Evolutionary conservation across 257 asterid genomes (phyloP).

Genomic region (Capsicum baccatum): DNA sequence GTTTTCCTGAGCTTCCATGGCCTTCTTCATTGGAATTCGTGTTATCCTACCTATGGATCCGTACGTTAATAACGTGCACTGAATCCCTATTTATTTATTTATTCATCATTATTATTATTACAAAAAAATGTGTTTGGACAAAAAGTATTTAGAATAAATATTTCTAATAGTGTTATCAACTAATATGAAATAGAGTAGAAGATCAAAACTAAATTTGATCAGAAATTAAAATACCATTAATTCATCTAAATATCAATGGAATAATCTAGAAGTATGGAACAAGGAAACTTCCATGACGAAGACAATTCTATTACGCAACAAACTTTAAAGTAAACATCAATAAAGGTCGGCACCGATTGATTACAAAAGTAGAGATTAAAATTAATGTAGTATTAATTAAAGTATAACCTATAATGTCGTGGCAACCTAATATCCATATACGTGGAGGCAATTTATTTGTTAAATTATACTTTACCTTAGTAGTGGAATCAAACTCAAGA

Average conservation of each 20-base stretch:
- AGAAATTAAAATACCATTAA: not conserved
- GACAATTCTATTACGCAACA: conserved; percentile 2
- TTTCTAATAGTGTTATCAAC: not conserved
- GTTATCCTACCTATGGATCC: too few species aligned
- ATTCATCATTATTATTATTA: too few species aligned
- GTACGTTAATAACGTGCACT: too few species aligned
- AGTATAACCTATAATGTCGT: not conserved
- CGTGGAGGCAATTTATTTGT: not conserved
- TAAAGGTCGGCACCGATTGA: conserved; percentile 10
- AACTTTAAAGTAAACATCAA: not conserved
- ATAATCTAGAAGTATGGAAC: not conserved
- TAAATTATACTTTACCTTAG: not conserved
- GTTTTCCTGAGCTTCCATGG: too few species aligned
- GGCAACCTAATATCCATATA: not conserved
- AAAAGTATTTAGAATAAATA: not conserved
- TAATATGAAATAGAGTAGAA: too few species aligned
- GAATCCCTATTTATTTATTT: too few species aligned
- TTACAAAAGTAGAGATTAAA: not conserved
- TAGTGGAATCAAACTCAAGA: conserved; percentile 19
- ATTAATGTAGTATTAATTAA: not conserved
- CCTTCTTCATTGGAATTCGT: too few species aligned
- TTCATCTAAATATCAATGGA: not conserved
- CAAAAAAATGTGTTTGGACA: too few species aligned
- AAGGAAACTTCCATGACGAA: not conserved
- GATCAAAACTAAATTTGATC: too few species aligned